Conservation (phyloP, 1,139 yeast genomes). For the Pichia sp. region DNA sequence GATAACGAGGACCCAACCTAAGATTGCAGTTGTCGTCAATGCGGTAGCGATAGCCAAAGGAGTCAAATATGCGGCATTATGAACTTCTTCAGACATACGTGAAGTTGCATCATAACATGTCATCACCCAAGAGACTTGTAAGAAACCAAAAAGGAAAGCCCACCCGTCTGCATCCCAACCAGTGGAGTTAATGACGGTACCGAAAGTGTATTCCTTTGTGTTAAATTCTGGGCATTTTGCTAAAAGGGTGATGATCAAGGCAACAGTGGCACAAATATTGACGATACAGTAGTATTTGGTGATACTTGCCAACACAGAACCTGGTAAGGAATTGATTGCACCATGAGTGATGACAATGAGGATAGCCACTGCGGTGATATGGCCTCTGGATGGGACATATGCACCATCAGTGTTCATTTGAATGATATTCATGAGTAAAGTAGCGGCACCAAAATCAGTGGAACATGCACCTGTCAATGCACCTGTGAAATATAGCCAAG, state of each 20-base stretch:
- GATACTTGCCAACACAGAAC: conserved; percentile 32
- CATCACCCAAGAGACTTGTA: conserved; percentile 33
- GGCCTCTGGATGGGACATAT: conserved; percentile 34
- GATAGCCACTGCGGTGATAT: conserved; percentile 37
- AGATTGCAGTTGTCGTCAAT: conserved; percentile 28
- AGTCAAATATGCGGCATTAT: conserved; percentile 34
- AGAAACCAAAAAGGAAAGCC: conserved; percentile 30
- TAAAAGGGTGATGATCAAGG: conserved; percentile 28
- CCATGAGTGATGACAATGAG: conserved; percentile 35
- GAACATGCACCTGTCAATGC: conserved; percentile 37
- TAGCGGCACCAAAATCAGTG: conserved; percentile 33
- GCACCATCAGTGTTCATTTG: conserved; percentile 34
- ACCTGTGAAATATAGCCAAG: conserved; percentile 39
- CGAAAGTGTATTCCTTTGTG: conserved; percentile 23
- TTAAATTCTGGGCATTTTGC: conserved; percentile 29
- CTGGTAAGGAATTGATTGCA: conserved; percentile 36
- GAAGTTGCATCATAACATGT: conserved; percentile 32
- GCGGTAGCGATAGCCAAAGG: conserved; percentile 30
- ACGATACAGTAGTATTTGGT: conserved; percentile 37
- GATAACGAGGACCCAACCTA: conserved; percentile 29
- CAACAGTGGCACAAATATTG: conserved; percentile 35
- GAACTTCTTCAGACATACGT: conserved; percentile 45
- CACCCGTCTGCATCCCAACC: conserved; percentile 31
- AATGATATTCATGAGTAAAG: conserved; percentile 34
- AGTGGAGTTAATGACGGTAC: conserved; percentile 26